Conservation (phyloP, 768 basidiomycete genomes). For the Pilatotrama ljubarskyi region DNA sequence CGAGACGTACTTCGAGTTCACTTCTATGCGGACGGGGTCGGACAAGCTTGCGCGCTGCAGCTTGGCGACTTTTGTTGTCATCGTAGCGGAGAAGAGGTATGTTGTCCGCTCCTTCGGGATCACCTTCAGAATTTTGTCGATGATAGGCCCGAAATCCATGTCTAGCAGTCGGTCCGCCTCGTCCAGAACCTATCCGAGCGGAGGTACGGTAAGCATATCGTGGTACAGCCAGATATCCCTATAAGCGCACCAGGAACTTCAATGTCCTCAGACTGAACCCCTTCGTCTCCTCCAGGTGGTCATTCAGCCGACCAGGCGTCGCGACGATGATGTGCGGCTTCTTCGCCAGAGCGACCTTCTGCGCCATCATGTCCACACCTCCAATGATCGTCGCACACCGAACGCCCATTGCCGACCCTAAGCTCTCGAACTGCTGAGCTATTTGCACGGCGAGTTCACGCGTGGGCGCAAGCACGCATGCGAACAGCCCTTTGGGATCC, state of each 20-base stretch:
- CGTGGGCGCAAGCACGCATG: slow-evolving; percentile 94
- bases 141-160: slow-evolving; percentile 93
- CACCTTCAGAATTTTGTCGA: slow-evolving; percentile 95
- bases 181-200: slow-evolving; percentile 75
- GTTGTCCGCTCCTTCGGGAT: slow-evolving; percentile 94
- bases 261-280: slow-evolving; percentile 86
- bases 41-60: slow-evolving; percentile 90
- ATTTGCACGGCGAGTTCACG: slow-evolving; percentile 98
- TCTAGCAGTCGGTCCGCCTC: slow-evolving; percentile 95
- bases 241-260: slow-evolving; percentile 76
- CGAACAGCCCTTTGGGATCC: slow-evolving; percentile 90
- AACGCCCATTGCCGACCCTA: slow-evolving; percentile 92
- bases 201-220: background rate
- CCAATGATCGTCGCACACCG: slow-evolving; percentile 92
- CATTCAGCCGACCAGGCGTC: slow-evolving; percentile 89
- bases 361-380: slow-evolving; percentile 88
- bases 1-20: slow-evolving; percentile 78
- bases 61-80: slow-evolving; percentile 98
- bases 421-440: slow-evolving; percentile 90
- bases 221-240: background rate
- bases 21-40: slow-evolving; percentile 93
- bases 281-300: slow-evolving; percentile 96
- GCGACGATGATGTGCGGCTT: slow-evolving; percentile 94
- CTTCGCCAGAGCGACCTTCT: slow-evolving; percentile 90
- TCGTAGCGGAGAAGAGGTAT: slow-evolving; percentile 96